Base-by-base conservation (phyloP, 257 asterid genomes). In the Lycium barbarum region DNA sequence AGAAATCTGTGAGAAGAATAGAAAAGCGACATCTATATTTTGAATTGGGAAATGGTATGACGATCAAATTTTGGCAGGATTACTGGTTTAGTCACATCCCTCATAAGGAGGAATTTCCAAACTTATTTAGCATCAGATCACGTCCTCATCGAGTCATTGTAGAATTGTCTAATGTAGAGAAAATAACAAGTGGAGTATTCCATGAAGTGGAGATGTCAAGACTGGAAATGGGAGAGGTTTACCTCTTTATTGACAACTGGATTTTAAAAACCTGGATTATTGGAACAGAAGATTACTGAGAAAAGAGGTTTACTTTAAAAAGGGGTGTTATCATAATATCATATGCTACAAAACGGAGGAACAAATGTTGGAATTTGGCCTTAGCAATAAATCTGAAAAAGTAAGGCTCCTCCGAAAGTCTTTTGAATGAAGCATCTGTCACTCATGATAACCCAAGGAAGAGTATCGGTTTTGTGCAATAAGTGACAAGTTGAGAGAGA, bases 1-100 rank as follows among this genome's bases (percentile, higher is more conserved):
- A 53, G 47, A 78, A 78, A 53, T 26, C 33, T 15, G 38, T 78
- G 51, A 78, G 49, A 78, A 54, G 66, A 78, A 78, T 78, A 33
- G 15, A 6, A 17, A 33, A 49, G 47, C 49, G 53, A 78, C 47
- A 53, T 53, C 49, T 53, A 53, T 78, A 78, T 8, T 26, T 78
- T 51, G 49, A 76, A 76, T 53, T 51, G 26, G 47, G 49, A 78
- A 49, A 78, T 78, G 49, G 49, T 53, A 11, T 33, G 65, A 26
- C 26, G 65, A 78, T 33, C 26, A 33, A 53, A 8, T 14, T 51
- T 78, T 78, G 33, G 82, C 43, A 78, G 47, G 66, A 33, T 45
- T 53, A 53, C 49, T 53, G 33, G 47, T 76, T 76, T 51, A 7
- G 82, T 26, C 65, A 26, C 22, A 76, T 51, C 82, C 82, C 43